Evolutionary conservation across 306 rosid species (phyloP).

Genomic region (Citrullus mucosospermus): DNA sequence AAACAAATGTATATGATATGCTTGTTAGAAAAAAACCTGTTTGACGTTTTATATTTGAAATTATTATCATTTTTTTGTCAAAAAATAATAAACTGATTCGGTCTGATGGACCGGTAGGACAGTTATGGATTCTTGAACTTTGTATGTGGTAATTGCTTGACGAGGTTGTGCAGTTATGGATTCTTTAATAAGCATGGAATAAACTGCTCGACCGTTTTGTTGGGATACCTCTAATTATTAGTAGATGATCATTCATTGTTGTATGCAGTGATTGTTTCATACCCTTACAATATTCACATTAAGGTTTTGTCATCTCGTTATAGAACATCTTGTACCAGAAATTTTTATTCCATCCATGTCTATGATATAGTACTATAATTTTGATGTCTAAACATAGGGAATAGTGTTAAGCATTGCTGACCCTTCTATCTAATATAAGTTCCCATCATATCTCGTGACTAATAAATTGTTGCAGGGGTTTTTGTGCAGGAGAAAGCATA

Average conservation of each 20-base stretch:
- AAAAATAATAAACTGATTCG: neutral
- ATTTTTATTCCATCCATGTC: neutral
- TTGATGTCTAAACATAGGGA: neutral
- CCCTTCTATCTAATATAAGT: neutral
- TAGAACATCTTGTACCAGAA: neutral
- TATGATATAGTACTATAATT: neutral
- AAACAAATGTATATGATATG: neutral
- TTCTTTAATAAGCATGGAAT: neutral
- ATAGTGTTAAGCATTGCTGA: neutral
- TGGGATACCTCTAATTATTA: neutral
- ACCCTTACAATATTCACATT: neutral
- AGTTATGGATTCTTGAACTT: neutral
- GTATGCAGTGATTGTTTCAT: neutral
- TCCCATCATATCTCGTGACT: neutral
- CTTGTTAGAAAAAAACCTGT: neutral
- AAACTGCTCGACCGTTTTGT: neutral
- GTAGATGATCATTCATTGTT: neutral
- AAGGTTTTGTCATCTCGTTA: neutral
- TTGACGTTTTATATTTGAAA: neutral
- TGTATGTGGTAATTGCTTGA: neutral
- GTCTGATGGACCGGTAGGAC: neutral
- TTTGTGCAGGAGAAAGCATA: conserved; percentile 46
- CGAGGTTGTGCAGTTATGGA: neutral
- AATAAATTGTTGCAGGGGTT: conserved; percentile 43
- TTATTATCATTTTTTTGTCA: neutral